Evolutionary conservation across 768 basidiomycete species (phyloP).

Genomic region (Leccinellum luteum): DNA sequence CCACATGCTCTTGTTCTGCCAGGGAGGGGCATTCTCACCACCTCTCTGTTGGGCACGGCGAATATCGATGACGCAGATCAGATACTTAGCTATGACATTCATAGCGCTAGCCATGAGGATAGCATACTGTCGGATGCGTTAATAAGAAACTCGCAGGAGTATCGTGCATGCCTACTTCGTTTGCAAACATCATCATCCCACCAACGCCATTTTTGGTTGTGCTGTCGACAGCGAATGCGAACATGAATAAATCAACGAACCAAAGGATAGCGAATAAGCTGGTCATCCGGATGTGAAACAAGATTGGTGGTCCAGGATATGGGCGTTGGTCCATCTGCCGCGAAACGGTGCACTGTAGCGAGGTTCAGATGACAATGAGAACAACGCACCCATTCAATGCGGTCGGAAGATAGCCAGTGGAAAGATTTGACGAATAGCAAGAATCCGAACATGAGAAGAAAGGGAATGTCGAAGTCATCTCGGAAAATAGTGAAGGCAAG

Average conservation of each 20-base stretch:
- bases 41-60: slow-evolving; percentile 73
- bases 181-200: slow-evolving; percentile 93
- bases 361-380: background rate
- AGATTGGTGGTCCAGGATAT: slow-evolving; percentile 74
- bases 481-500: slow-evolving; percentile 97
- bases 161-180: slow-evolving; percentile 60
- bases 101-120: slow-evolving; percentile 80
- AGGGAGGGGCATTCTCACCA: slow-evolving; percentile 82
- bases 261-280: slow-evolving; percentile 73
- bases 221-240: slow-evolving; percentile 76
- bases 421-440: slow-evolving; percentile 95
- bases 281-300: slow-evolving; percentile 86
- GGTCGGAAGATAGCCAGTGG: slow-evolving; percentile 94
- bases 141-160: slow-evolving; percentile 6
- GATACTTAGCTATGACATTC: slow-evolving; percentile 79
- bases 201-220: slow-evolving; percentile 77
- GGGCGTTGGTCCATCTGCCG: slow-evolving; percentile 96
- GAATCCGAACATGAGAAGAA: slow-evolving; percentile 92
- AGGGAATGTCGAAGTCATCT: slow-evolving; percentile 90
- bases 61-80: slow-evolving; percentile 77
- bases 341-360: slow-evolving; percentile 6
- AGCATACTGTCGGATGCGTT: slow-evolving; percentile 61
- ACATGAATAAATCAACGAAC: slow-evolving; percentile 72
- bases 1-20: slow-evolving; percentile 99
- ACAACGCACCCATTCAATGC: slow-evolving; percentile 89